Conservation (phyloP, 805 yeast genomes). For the Pichia manshurica region DNA sequence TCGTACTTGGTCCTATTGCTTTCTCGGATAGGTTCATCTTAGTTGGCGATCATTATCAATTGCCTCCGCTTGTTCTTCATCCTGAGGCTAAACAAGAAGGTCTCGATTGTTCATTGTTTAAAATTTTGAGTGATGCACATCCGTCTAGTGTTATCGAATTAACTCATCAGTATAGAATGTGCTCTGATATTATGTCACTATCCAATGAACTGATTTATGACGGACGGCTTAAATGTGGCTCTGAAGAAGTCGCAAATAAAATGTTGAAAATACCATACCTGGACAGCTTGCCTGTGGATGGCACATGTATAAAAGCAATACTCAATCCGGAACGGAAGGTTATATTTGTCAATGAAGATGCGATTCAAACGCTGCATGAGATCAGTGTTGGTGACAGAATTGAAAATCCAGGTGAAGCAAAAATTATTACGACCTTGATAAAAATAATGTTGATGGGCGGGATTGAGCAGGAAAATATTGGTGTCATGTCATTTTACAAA, state of each 20-base stretch:
- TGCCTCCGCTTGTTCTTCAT: conserved; percentile 80
- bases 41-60: conserved; percentile 95
- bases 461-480: conserved; percentile 53
- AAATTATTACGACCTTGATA: conserved; percentile 55
- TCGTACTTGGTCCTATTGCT: conserved; percentile 81
- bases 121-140: conserved; percentile 60
- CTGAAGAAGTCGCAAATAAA: conserved; percentile 54
- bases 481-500: conserved; percentile 84
- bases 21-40: conserved; percentile 73
- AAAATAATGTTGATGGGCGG: conserved; percentile 56
- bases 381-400: conserved; percentile 55
- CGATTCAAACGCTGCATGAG: conserved; percentile 50
- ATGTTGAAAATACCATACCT: conserved; percentile 43
- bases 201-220: conserved; percentile 77
- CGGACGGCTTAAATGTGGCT: conserved; percentile 73
- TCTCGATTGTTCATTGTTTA: conserved; percentile 71
- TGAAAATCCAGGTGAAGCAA: conserved; percentile 70
- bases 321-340: conserved; percentile 57
- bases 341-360: conserved; percentile 75
- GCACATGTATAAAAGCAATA: conserved; percentile 27
- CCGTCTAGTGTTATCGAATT: conserved; percentile 75
- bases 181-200: conserved; percentile 76
- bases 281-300: conserved; percentile 20
- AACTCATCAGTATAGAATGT: conserved; percentile 87
- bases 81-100: conserved; percentile 61